Conservation (phyloP, 441 rosid species). For the Breynia disticha region DNA sequence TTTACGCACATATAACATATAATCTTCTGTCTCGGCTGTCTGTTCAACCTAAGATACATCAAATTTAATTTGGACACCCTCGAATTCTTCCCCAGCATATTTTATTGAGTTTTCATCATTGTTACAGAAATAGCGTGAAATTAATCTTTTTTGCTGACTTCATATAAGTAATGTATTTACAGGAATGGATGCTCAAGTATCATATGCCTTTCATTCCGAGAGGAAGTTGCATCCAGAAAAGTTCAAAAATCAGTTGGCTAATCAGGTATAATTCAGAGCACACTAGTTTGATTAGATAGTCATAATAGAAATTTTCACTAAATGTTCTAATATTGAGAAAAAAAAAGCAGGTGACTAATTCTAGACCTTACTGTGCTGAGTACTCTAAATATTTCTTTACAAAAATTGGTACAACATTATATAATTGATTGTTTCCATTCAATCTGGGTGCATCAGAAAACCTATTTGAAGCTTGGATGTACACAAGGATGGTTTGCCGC, state of each 20-base stretch:
- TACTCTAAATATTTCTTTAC: neutral
- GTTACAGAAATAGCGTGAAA: neutral
- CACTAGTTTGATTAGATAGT: no score
- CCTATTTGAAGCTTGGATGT: constrained; percentile 80
- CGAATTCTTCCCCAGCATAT: neutral
- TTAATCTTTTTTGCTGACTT: constrained; percentile 4
- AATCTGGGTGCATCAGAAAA: constrained; percentile 39
- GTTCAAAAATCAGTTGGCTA: constrained; percentile 71
- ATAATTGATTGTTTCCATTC: neutral
- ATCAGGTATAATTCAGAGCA: constrained; percentile 45
- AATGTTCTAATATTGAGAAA: no score
- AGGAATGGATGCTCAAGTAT: constrained; percentile 99
- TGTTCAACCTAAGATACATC: no score
- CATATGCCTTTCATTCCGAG: constrained; percentile 91
- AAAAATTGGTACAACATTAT: neutral
- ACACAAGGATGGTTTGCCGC: constrained; percentile 93
- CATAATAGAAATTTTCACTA: no score
- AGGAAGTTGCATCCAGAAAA: constrained; percentile 84
- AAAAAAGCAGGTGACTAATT: neutral
- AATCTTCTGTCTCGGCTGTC: no score
- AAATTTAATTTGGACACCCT: neutral
- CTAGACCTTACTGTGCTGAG: neutral
- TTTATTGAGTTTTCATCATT: neutral
- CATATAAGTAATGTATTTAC: constrained; percentile 7
- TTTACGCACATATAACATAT: neutral